phyloP scores from a whole-genome alignment of 768 basidiomycete genomes.

The Clitopilus passeckerianus region DNA sequence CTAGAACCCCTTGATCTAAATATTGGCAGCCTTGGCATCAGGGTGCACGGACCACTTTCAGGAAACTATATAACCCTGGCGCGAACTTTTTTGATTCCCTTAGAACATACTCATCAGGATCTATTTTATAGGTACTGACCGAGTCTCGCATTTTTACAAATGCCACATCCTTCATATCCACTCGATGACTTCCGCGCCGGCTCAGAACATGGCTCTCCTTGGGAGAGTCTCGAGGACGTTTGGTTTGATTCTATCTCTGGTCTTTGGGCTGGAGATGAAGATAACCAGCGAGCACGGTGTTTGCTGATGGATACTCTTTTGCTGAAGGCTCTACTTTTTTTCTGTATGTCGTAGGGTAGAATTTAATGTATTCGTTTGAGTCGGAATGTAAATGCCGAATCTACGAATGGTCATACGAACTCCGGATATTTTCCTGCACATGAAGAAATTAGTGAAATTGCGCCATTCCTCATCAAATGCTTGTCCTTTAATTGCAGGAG shows the following conservation, averaged over 20 bases:
- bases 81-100: constrained; percentile 8
- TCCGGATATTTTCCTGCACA: too few relatives aligned
- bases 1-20: too few relatives aligned
- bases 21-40: too few relatives aligned
- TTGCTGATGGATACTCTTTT: constrained; percentile 41
- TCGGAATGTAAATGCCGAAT: too few relatives aligned
- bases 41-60: constrained; percentile 15
- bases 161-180: constrained; percentile 23
- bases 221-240: constrained; percentile 19
- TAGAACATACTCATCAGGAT: constrained; percentile 24
- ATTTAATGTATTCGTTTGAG: too few relatives aligned
- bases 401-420: too few relatives aligned
- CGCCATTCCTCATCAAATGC: too few relatives aligned
- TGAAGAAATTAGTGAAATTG: too few relatives aligned
- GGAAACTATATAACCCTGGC: constrained; percentile 9
- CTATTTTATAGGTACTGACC: constrained; percentile 25
- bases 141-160: constrained; percentile 25
- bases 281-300: constrained; percentile 42
- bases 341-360: too few relatives aligned
- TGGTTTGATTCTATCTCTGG: constrained; percentile 26
- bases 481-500: too few relatives aligned
- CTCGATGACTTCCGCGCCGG: constrained; percentile 19
- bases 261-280: constrained; percentile 18
- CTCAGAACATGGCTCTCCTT: constrained; percentile 18
- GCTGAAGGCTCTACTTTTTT: not conserved